A percentile compares a stretch with the other conserved stretches of the same genome.
These are phyloP conservation scores for Allantophomopsis lycopodina DNA, from an alignment of 2,329 filamentous ascomycete genomes.

Conservation along the genomic window DNA sequence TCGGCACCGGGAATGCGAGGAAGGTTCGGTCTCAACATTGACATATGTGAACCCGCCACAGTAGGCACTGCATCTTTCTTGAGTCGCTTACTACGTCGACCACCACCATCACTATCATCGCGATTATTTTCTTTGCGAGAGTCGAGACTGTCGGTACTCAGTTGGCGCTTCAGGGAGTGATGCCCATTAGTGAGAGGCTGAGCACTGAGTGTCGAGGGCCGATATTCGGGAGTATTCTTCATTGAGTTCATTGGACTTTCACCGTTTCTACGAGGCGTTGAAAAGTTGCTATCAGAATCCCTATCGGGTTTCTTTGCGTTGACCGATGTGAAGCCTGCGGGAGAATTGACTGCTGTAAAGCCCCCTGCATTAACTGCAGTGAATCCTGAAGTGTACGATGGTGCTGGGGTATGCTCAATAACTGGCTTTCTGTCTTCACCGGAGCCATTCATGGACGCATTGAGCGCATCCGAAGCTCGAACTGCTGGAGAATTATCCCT, in stretches of 20 bases:
- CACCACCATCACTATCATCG: slow-evolving; percentile 44
- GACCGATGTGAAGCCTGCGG: slow-evolving; percentile 42
- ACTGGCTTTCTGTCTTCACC: slow-evolving; percentile 20
- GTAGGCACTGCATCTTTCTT: slow-evolving; percentile 75
- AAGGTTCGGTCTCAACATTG: slow-evolving; percentile 71
- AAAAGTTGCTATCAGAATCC: slow-evolving; percentile 39
- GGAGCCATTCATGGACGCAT: slow-evolving; percentile 34
- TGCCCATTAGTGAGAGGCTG: slow-evolving; percentile 35
- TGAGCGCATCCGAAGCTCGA: slow-evolving; percentile 38
- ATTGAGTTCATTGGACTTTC: slow-evolving; percentile 49
- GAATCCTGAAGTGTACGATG: slow-evolving; percentile 18
- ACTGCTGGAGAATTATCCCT: slow-evolving; percentile 55
- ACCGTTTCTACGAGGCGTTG: slow-evolving; percentile 36
- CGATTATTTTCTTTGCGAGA: slow-evolving; percentile 16
- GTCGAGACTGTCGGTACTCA: slow-evolving; percentile 40
- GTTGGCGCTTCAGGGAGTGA: slow-evolving; percentile 56
- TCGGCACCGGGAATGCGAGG: slow-evolving; percentile 45
- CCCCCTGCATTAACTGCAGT: slow-evolving; percentile 33
- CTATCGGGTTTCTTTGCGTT: slow-evolving; percentile 25
- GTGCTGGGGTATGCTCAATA: slow-evolving; percentile 14
- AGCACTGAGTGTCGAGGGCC: slow-evolving; percentile 36
- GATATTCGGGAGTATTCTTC: slow-evolving; percentile 51
- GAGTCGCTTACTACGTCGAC: slow-evolving; percentile 79
- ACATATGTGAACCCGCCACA: slow-evolving; percentile 95
- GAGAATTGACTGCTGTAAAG: slow-evolving; percentile 51